A percentile compares a stretch with the other conserved stretches of the same genome.
Evolutionary conservation across 2,329 filamentous ascomycete genomes (phyloP).

Genomic region (Microdochium trichocladiopsis): DNA sequence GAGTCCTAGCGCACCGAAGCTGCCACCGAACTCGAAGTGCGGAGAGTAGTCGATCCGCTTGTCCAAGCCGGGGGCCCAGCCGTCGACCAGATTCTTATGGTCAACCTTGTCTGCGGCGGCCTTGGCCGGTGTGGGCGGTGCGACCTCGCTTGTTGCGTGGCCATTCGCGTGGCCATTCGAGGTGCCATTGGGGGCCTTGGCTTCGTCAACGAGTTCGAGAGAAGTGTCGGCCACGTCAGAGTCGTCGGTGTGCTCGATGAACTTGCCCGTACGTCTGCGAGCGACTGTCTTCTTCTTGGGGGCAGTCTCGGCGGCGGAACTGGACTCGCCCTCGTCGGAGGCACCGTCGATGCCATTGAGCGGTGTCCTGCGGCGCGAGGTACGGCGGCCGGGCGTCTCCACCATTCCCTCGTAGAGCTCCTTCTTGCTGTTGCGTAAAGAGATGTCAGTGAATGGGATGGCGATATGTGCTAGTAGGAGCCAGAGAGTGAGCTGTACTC

Average conservation of each 20-base stretch:
- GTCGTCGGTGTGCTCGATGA: conserved; percentile 42
- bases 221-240: conserved; percentile 19
- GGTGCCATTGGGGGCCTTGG: conserved; percentile 9
- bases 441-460: background rate
- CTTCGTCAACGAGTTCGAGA: conserved; percentile 6
- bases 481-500: background rate
- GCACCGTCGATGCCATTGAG: conserved; percentile 31
- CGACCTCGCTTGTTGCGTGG: conserved; percentile 5
- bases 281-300: conserved; percentile 28
- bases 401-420: conserved; percentile 56
- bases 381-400: conserved; percentile 44
- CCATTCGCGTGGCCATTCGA: conserved; percentile 25
- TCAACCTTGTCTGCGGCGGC: background rate
- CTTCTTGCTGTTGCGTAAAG: conserved; percentile 57
- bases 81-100: conserved; percentile 37
- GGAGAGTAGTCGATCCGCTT: conserved; percentile 57
- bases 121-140: background rate
- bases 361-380: conserved; percentile 42
- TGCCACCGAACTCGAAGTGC: conserved; percentile 80
- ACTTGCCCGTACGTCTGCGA: conserved; percentile 40
- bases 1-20: conserved; percentile 70
- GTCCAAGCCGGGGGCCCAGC: conserved; percentile 53
- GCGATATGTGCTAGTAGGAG: background rate
- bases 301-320: conserved; percentile 35
- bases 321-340: conserved; percentile 43